A percentile compares a stretch with the other conserved stretches of the same genome.
Conservation (phyloP, 2,329 filamentous ascomycete species). For the Zymoseptoria pseudotritici region DNA sequence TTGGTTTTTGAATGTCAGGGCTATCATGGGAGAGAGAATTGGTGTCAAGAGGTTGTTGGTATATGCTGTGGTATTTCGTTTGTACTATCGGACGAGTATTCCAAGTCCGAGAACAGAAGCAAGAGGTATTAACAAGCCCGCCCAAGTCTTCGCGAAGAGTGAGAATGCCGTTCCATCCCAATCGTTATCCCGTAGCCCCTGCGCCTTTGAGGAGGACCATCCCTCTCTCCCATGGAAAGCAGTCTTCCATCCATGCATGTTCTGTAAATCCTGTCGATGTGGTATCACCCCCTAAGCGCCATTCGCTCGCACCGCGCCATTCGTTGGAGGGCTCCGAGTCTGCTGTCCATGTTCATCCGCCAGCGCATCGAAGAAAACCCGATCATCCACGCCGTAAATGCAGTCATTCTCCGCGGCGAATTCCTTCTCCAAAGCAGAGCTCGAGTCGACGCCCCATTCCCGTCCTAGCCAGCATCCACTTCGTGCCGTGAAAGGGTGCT, state of each 20-base stretch:
- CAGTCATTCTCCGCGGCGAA: slow-evolving; percentile 26
- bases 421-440: slow-evolving; percentile 21
- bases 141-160: no score
- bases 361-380: slow-evolving; percentile 23
- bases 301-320: slow-evolving; percentile 6
- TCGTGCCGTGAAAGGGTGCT: slow-evolving; percentile 30
- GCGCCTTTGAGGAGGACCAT: no score
- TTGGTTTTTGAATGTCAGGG: background rate
- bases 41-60: no score
- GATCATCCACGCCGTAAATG: slow-evolving; percentile 26
- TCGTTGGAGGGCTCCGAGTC: slow-evolving; percentile 2
- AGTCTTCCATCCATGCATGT: background rate
- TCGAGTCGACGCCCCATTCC: slow-evolving; percentile 28
- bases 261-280: slow-evolving; percentile 15
- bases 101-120: no score
- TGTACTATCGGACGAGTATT: background rate
- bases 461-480: slow-evolving; percentile 29
- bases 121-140: no score
- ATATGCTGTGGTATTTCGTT: no score
- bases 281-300: slow-evolving; percentile 1
- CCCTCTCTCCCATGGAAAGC: background rate
- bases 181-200: no score
- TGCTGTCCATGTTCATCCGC: slow-evolving; percentile 4
- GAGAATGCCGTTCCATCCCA: no score
- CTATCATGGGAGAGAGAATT: no score